A percentile compares a stretch with the other conserved stretches of the same genome.
Evolutionary conservation across 2,329 filamentous ascomycete genomes (phyloP).

Genomic region (Diplocarpon rosae): DNA sequence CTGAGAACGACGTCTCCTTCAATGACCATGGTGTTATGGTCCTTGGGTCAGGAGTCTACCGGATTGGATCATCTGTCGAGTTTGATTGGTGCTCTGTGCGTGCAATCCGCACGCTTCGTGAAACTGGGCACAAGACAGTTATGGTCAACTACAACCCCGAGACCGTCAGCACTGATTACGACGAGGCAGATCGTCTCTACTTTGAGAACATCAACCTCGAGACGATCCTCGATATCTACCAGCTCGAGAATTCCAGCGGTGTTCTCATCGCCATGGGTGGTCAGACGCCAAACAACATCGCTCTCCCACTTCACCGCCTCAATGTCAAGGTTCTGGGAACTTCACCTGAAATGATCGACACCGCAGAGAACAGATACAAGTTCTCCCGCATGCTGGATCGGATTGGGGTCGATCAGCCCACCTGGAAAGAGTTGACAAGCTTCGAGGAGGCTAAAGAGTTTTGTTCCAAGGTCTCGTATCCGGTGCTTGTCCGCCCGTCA

Average conservation of each 20-base stretch:
- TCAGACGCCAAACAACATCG: conserved; percentile 96
- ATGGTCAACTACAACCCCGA: conserved; percentile 96
- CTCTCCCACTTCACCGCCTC: conserved; percentile 73
- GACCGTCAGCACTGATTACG: conserved; percentile 82
- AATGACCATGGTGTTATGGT: conserved; percentile 93
- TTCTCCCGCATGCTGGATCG: conserved; percentile 96
- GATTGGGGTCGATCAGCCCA: conserved; percentile 89
- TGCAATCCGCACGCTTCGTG: conserved; percentile 80
- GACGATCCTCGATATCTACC: conserved; percentile 86
- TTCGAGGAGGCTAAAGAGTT: conserved; percentile 83
- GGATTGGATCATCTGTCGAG: conserved; percentile 94
- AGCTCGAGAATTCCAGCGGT: conserved; percentile 71
- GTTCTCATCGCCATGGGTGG: conserved; percentile 94
- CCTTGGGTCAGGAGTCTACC: conserved; percentile 34
- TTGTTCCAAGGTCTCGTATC: conserved; percentile 81
- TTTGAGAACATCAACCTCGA: conserved; percentile 94
- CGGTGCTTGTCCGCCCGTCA: conserved; percentile 87
- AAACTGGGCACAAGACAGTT: conserved; percentile 80
- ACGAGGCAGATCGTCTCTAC: conserved; percentile 88
- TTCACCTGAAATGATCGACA: conserved; percentile 98
- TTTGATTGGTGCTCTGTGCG: conserved; percentile 99
- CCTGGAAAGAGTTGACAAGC: conserved; percentile 95
- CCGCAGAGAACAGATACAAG: conserved; percentile 94
- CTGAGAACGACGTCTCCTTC: conserved; percentile 73
- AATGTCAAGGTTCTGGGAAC: conserved; percentile 92